These are phyloP conservation scores for Starmerella geochares DNA, from an alignment of 805 yeast genomes.

Conservation along the genomic window DNA sequence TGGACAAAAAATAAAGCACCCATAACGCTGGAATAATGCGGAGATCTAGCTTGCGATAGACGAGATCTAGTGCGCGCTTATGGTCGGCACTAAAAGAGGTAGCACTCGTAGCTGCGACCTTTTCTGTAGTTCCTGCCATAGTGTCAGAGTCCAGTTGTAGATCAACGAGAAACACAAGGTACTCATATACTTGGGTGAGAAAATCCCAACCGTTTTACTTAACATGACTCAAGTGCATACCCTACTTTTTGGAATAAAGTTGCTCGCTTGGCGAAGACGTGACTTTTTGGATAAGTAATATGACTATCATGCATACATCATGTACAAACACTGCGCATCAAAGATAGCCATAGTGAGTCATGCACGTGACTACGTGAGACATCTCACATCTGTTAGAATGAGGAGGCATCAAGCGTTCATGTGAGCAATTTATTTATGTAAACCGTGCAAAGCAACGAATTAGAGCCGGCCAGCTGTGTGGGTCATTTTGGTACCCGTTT, in stretches of 20 bases:
- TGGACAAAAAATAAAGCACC: constrained; percentile 66
- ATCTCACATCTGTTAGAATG: too few species aligned
- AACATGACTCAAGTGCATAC: constrained; percentile 8
- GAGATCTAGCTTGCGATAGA: constrained; percentile 49
- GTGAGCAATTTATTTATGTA: too few species aligned
- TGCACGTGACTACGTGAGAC: not conserved
- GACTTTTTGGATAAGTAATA: not conserved
- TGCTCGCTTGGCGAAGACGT: not conserved
- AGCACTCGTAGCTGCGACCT: not conserved
- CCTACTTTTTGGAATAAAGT: not conserved
- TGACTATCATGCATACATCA: constrained; percentile 1
- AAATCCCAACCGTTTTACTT: constrained; percentile 1
- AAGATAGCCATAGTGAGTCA: constrained; percentile 2
- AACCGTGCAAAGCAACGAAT: too few species aligned
- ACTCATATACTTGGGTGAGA: not conserved
- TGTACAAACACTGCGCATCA: not conserved
- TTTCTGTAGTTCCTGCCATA: not conserved
- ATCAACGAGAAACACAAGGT: not conserved
- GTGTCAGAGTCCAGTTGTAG: not conserved
- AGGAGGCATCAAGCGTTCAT: too few species aligned
- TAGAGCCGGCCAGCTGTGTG: too few species aligned
- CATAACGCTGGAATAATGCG: constrained; percentile 76
- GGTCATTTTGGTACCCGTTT: too few species aligned
- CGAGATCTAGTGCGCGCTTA: not conserved
- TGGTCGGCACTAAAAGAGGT: not conserved